Evolutionary conservation across 108 stramenopile genomes (phyloP).

Genomic region (Cyclotella baltica): DNA sequence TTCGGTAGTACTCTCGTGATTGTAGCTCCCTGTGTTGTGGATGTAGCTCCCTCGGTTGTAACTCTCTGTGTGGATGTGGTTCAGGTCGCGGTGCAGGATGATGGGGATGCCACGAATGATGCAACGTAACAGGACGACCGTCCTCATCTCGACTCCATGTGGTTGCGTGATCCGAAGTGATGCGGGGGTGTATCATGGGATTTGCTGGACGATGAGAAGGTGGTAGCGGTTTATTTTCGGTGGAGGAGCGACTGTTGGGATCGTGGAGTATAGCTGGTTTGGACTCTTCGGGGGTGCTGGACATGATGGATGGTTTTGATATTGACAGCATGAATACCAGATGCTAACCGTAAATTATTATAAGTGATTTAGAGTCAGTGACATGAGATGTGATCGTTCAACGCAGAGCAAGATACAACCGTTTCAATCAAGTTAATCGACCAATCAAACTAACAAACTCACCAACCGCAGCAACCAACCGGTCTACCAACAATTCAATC

Average conservation of each 20-base stretch:
- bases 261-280: not conserved
- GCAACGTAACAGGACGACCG: conserved; percentile 26
- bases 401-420: too few relatives aligned
- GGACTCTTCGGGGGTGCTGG: not conserved
- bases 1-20: not conserved
- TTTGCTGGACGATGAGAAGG: not conserved
- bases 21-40: too few relatives aligned
- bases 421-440: too few relatives aligned
- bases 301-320: conserved; percentile 5
- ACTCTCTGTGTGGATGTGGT: not conserved
- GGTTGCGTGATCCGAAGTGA: not conserved
- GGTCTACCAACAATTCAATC: too few relatives aligned
- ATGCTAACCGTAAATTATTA: not conserved
- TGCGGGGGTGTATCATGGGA: not conserved
- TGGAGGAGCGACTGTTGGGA: not conserved
- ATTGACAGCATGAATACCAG: not conserved
- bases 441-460: too few relatives aligned
- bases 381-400: not conserved
- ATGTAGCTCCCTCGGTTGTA: too few relatives aligned
- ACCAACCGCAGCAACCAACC: too few relatives aligned
- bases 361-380: not conserved
- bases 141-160: conserved; percentile 39
- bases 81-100: conserved; percentile 17
- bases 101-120: conserved; percentile 49
- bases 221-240: conserved; percentile 1